Percentiles rank a stretch among this genome's conserved stretches.
phyloP scores from a whole-genome alignment of 331 rosid species.

The Saraca asoca region DNA sequence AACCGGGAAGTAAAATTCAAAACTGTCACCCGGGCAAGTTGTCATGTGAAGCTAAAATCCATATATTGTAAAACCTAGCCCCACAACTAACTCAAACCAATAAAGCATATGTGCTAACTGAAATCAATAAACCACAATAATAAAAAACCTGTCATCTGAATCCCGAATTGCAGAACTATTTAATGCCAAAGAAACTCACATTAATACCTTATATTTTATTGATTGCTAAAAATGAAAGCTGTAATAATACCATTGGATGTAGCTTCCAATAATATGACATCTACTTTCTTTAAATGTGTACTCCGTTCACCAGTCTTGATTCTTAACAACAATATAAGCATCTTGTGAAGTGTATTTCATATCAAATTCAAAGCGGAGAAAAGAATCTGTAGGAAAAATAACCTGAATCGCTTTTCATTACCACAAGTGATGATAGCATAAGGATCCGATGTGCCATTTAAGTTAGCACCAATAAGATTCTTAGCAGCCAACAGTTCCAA shows the following conservation, averaged over 20 bases:
- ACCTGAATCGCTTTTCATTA: constrained; percentile 95
- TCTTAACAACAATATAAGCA: neutral
- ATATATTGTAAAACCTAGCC: constrained; percentile 21
- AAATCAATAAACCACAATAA: neutral
- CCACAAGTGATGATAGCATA: constrained; percentile 91
- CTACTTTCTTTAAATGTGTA: neutral
- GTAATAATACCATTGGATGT: neutral
- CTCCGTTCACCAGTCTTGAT: neutral
- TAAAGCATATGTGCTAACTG: neutral
- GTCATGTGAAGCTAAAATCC: constrained; percentile 15
- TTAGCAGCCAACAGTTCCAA: constrained; percentile 95
- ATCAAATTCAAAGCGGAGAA: constrained; percentile 5
- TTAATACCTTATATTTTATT: neutral
- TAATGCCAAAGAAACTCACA: too few species aligned
- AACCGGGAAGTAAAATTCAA: constrained; percentile 12
- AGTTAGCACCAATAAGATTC: constrained; percentile 86
- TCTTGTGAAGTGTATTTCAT: neutral
- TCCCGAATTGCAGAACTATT: neutral
- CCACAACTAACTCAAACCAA: constrained; percentile 2
- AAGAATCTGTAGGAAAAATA: constrained; percentile 7
- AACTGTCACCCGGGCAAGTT: constrained; percentile 21
- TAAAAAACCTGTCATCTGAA: neutral
- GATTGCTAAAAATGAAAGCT: constrained; percentile 7
- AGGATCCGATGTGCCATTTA: constrained; percentile 97
- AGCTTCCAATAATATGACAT: neutral